Conservation (phyloP, 176 grass and related monocot genomes). For the Saccharum spontaneum region DNA sequence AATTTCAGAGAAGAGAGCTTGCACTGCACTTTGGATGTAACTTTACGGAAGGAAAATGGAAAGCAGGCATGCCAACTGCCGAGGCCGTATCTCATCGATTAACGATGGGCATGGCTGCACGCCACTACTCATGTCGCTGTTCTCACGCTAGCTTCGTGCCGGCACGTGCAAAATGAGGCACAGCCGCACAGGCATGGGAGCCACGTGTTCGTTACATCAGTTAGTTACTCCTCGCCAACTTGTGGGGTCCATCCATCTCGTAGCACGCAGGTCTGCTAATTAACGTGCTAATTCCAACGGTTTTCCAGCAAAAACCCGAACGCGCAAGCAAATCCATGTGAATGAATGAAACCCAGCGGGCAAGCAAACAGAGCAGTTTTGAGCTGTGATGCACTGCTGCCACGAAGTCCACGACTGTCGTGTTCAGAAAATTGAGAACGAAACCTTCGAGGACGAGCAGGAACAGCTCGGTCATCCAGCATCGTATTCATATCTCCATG, state of each 20-base stretch:
- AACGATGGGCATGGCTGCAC: neutral
- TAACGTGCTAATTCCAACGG: neutral
- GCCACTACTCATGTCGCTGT: neutral
- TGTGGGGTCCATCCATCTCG: too few relatives aligned
- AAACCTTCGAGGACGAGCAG: neutral
- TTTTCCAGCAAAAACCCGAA: neutral
- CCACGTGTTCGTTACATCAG: slow-evolving; percentile 15
- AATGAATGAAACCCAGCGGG: neutral
- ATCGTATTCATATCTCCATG: neutral
- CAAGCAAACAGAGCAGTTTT: neutral
- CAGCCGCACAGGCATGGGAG: neutral
- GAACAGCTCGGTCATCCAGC: neutral
- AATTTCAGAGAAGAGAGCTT: neutral
- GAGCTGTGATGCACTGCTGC: neutral
- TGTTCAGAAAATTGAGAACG: neutral
- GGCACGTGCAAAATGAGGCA: slow-evolving; percentile 17
- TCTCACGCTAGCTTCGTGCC: neutral
- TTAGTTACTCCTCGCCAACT: neutral
- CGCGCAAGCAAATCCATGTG: neutral
- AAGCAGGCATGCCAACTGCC: neutral
- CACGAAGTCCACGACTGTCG: neutral
- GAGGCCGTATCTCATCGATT: neutral
- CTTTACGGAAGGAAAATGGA: neutral
- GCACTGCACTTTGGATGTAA: neutral
- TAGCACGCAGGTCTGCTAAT: too few relatives aligned